Conservation (phyloP, 768 basidiomycete genomes). For the Tulasnella sp. region DNA sequence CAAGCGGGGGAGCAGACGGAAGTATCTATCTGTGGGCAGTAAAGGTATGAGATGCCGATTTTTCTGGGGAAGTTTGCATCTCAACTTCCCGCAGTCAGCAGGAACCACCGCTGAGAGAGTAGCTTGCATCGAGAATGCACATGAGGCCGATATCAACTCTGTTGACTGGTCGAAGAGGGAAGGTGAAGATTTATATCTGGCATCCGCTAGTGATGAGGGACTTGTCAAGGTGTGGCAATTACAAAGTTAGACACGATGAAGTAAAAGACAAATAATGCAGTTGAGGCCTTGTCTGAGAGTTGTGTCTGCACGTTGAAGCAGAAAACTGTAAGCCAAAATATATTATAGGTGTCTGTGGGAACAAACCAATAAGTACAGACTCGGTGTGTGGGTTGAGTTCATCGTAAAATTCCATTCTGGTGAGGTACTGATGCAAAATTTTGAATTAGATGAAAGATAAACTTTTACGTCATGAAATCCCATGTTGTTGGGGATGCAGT, state of each 20-base stretch:
- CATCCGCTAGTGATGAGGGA: conserved; percentile 86
- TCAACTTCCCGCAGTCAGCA: conserved; percentile 31
- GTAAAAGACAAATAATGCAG: background rate
- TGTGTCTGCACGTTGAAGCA: no score
- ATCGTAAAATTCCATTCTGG: no score
- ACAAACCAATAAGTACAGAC: no score
- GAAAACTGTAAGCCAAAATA: no score
- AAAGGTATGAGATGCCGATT: conserved; percentile 41
- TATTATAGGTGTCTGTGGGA: no score
- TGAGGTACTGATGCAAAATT: no score
- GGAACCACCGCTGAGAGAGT: conserved; percentile 36
- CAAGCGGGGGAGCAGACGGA: conserved; percentile 84
- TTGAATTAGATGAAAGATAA: no score
- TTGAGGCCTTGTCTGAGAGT: background rate
- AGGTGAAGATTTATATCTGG: conserved; percentile 63
- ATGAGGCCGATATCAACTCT: conserved; percentile 82
- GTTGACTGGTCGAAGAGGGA: conserved; percentile 76
- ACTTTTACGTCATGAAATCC: no score
- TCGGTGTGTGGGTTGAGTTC: no score
- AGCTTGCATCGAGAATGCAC: conserved; percentile 66
- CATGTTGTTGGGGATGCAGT: no score
- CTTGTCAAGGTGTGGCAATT: conserved; percentile 69
- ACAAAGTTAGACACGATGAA: background rate
- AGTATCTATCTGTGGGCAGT: conserved; percentile 77
- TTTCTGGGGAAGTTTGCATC: conserved; percentile 31